Base-by-base conservation (phyloP, 257 asterid genomes). In the Forsythia suspensa region DNA sequence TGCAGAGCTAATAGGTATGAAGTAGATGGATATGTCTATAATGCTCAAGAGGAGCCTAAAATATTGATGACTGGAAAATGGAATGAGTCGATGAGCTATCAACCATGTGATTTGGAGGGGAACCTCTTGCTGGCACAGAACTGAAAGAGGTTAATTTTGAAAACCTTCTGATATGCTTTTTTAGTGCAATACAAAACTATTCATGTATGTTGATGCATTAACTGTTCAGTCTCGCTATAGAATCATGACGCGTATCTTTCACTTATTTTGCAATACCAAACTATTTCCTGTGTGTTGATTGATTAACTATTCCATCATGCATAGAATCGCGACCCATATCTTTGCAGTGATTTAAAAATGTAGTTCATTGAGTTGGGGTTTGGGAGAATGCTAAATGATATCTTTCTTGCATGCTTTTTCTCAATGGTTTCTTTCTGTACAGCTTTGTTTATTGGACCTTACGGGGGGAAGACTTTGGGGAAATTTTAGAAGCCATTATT, bases 21-120 rank as follows among this genome's bases (percentile, higher is more conserved):
- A 77, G 92, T 90, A 75, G 94, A 90, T 82, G 94, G 94, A 44
- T 88, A 90, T 77, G 88, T 88, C 18, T 90, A 90, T 78, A 86
- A 88, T 77, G 85, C 90, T 37, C 83, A 79, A 11, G 94, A 90
- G 79, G 92, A 90, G 77, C 94, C 94, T 52, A 88, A 88, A 84
- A 84, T 83, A 70, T 81, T 90, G 89, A 90, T 90, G 89, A 90
- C 92, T 10, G 94, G 92, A 44, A 90, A 85, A 77, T 90, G 94
- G 89, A 90, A 86, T 7, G 88, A 88, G 76, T 85, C 70, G 46
- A 77, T 90, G 88, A 86, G 86, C 74, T 90, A 80, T 85, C 94
- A 90, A 85, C 88, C 84, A 18, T 90, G 94, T 82, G 94, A 90
- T 81, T 44, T 83, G 82, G 94, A 83, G 94, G 94, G 34, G 94